Evolutionary conservation across 2,329 filamentous ascomycete species (phyloP).

Genomic region (Colletotrichum liaoningense): DNA sequence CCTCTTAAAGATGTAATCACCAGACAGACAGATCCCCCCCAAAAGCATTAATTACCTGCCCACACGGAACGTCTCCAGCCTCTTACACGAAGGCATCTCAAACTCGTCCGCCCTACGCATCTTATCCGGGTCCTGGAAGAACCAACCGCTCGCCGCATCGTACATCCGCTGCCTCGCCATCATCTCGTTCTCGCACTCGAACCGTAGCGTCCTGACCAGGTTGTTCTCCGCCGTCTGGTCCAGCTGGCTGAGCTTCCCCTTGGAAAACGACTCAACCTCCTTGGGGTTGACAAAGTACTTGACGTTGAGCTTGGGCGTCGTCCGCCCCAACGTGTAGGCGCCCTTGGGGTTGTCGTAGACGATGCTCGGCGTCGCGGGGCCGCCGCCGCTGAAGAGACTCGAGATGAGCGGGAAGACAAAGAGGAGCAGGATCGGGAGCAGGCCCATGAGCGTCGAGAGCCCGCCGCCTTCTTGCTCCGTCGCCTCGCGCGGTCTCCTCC

Average conservation of each 20-base stretch:
- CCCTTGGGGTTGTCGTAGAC: constrained; percentile 78
- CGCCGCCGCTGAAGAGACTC: constrained; percentile 75
- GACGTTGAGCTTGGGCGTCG: constrained; percentile 76
- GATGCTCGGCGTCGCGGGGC: constrained; percentile 73
- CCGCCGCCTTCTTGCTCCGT: constrained; percentile 64
- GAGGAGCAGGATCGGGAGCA: constrained; percentile 89
- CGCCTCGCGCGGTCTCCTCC: constrained; percentile 78
- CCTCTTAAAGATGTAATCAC: neutral
- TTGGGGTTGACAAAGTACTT: constrained; percentile 87
- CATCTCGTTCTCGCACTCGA: constrained; percentile 81
- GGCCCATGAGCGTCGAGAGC: constrained; percentile 73
- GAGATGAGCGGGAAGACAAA: constrained; percentile 88
- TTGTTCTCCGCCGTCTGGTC: constrained; percentile 82
- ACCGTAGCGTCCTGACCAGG: constrained; percentile 74
- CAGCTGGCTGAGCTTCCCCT: constrained; percentile 77
- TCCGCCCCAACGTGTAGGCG: constrained; percentile 80
- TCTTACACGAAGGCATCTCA: constrained; percentile 64
- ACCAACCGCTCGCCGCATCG: constrained; percentile 88
- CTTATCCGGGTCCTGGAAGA: constrained; percentile 83
- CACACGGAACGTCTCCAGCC: constrained; percentile 58
- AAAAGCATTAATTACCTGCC: constrained; percentile 19
- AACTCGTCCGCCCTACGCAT: constrained; percentile 74
- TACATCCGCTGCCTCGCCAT: constrained; percentile 73
- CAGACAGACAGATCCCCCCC: too few relatives aligned
- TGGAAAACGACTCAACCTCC: constrained; percentile 78